A percentile compares a stretch with the other conserved stretches of the same genome.
These are phyloP conservation scores for Ballota nigra DNA, from an alignment of 257 asterid genomes.

Conservation along the genomic window DNA sequence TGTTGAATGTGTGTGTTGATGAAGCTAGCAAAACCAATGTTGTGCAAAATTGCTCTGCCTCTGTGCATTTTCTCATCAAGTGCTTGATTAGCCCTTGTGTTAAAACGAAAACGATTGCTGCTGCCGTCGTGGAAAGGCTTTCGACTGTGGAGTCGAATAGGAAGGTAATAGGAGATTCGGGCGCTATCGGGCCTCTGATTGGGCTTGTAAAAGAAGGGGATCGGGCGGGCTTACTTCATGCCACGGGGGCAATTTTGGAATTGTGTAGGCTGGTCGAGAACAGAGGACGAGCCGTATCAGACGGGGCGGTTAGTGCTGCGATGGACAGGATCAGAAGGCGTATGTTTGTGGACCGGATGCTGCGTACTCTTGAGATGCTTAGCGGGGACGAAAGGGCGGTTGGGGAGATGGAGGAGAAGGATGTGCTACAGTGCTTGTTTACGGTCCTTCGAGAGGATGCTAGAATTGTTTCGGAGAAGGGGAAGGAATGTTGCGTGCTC, in stretches of 20 bases:
- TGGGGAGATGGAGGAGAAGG: background rate
- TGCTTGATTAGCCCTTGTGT: no score
- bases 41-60: no score
- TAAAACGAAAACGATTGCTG: no score
- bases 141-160: conserved; percentile 47
- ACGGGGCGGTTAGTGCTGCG: conserved; percentile 37
- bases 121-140: conserved; percentile 12
- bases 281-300: conserved; percentile 34
- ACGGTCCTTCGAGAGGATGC: conserved; percentile 24
- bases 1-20: no score
- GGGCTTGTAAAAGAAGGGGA: conserved; percentile 42
- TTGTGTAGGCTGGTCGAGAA: conserved; percentile 42
- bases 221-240: conserved; percentile 35
- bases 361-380: conserved; percentile 36
- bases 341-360: conserved; percentile 26
- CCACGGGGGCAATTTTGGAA: conserved; percentile 37
- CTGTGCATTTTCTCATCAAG: no score
- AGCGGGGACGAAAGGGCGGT: conserved; percentile 17
- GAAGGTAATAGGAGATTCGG: conserved; percentile 26
- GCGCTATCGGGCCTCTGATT: conserved; percentile 40
- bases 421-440: conserved; percentile 35
- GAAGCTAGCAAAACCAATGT: no score
- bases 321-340: conserved; percentile 35
- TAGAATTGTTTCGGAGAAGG: conserved; percentile 12
- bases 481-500: conserved; percentile 46